Evolutionary conservation across 2,329 filamentous ascomycete species (phyloP).

Genomic region (Alternaria solani): DNA sequence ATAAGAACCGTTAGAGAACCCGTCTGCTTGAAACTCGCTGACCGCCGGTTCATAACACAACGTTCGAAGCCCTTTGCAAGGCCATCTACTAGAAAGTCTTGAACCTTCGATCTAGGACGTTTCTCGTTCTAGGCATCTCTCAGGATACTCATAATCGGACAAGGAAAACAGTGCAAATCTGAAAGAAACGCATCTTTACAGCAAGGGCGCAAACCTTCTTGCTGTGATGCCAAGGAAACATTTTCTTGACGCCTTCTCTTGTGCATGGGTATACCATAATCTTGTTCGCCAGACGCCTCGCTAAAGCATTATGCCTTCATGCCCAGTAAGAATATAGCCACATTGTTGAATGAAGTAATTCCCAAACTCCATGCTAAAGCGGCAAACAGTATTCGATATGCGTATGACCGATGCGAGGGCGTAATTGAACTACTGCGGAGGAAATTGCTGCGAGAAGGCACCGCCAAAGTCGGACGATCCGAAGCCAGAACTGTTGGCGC

Average conservation of each 20-base stretch:
- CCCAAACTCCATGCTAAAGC: conserved; percentile 20
- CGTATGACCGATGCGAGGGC: conserved; percentile 5
- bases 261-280: conserved; percentile 14
- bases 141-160: background rate
- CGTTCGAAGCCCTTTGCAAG: background rate
- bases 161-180: background rate
- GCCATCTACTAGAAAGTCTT: background rate
- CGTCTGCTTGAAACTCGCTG: background rate
- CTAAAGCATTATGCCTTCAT: conserved; percentile 15
- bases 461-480: conserved; percentile 13
- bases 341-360: conserved; percentile 9
- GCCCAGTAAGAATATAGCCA: conserved; percentile 5
- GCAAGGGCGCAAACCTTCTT: background rate
- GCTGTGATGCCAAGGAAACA: background rate
- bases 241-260: conserved; percentile 10
- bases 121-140: background rate
- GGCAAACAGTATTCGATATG: conserved; percentile 11
- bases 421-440: conserved; percentile 5
- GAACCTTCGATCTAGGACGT: background rate
- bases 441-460: conserved; percentile 24
- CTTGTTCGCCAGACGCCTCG: conserved; percentile 23
- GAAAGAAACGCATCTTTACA: conserved; percentile 1
- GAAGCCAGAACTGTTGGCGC: conserved; percentile 11
- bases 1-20: background rate
- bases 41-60: background rate